Base-by-base conservation (phyloP, 2,329 filamentous ascomycete genomes). In the Davidsoniella neocaledoniae region DNA sequence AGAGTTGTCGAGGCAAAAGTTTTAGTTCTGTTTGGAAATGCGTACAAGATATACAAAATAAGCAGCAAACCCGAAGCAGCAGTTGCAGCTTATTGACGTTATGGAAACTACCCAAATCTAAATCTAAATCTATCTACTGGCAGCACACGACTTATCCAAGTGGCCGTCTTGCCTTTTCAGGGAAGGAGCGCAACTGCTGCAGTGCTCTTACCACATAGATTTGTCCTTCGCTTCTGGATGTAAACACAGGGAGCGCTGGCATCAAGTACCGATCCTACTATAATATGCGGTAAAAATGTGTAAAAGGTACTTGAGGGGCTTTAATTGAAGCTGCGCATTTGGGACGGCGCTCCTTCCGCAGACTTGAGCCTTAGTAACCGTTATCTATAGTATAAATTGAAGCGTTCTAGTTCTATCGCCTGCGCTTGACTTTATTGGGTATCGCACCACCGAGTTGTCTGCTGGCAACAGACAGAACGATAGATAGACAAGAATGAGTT, bases 341-440 rank as follows among this genome's bases (percentile, higher is more conserved):
- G 40, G 19, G n/a, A 29, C 14, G 41, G 29, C 36, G 40, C 39
- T 49, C 48, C 48, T 49, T 42, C 48, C 48, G 40, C 48, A 49
- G 41, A 43, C 17, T 49, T 49, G 40, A 44, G 48, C 37, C 26
- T 36, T 43, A 43, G 17, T 6, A 17, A 17, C 10, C 40, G 12
- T 43, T 17, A 21, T 43, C 12, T 21, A 17, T 43, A 7, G 23
- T 43, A 19, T 43, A 14, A 6, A 25, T 25, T 4, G 16, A 21
- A 25, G 19, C 10, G n/a, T n/a, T 25, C 29, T 12, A 33, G 21
- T 23, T 23, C 12, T 33, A 17, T 17, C 26, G 26, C 26, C 26
- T 43, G 19, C 19, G 41, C 19, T 25, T 43, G 21, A 14, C 41
- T 43, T 43, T 19, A 23, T 43, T 43, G 17, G 41, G 41, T 25